A percentile compares a stretch with the other conserved stretches of the same genome.
phyloP scores from a whole-genome alignment of 2,329 filamentous ascomycete genomes.

The Penicillium sp. region DNA sequence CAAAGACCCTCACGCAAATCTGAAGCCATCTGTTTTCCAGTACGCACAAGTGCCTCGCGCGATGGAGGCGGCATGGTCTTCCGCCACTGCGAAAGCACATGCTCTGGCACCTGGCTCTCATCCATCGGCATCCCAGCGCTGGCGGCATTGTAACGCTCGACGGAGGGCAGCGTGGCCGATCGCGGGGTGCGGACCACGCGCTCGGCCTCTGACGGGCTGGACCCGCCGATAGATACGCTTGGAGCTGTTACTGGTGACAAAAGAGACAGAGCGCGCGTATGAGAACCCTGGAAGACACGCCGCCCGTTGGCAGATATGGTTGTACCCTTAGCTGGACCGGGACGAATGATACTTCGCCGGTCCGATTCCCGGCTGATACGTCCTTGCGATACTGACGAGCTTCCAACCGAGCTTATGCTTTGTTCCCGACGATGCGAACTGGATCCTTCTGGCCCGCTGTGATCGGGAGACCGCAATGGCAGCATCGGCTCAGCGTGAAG shows the following conservation, averaged over 20 bases:
- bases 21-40: constrained; percentile 72
- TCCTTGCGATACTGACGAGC: constrained; percentile 28
- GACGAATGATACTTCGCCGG: constrained; percentile 64
- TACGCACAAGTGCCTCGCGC: constrained; percentile 52
- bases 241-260: constrained; percentile 57
- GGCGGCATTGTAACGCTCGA: constrained; percentile 31
- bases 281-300: constrained; percentile 64
- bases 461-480: constrained; percentile 45
- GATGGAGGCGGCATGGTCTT: constrained; percentile 44
- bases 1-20: constrained; percentile 86
- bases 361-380: constrained; percentile 60
- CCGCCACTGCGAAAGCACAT: constrained; percentile 39
- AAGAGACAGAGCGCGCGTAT: constrained; percentile 69
- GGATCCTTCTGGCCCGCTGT: constrained; percentile 9
- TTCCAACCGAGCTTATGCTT: constrained; percentile 26
- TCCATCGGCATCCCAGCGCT: constrained; percentile 18
- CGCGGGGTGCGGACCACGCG: constrained; percentile 36
- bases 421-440: constrained; percentile 24
- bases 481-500: constrained; percentile 57
- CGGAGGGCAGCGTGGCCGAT: constrained; percentile 40
- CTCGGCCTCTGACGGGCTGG: constrained; percentile 18
- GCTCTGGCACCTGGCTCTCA: constrained; percentile 29
- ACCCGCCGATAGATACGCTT: constrained; percentile 14
- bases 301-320: constrained; percentile 44
- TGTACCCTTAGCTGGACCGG: constrained; percentile 34